These are phyloP conservation scores for Stramenopiles sp. DNA, from an alignment of 352 stramenopile species.

Conservation along the genomic window DNA sequence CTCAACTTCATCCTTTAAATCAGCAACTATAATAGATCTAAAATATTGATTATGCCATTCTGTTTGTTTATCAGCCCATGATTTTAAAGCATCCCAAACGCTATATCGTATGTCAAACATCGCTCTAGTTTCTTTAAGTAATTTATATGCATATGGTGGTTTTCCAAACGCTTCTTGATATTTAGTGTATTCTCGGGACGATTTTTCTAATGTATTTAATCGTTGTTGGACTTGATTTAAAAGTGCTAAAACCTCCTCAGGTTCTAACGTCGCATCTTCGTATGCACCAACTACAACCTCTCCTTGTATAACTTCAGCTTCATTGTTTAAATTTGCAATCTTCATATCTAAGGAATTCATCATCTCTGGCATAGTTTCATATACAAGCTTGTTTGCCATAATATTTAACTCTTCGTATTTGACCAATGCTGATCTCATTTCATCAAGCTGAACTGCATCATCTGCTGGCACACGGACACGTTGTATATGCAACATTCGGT, in stretches of 20 bases:
- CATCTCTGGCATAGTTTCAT: slow-evolving; percentile 64
- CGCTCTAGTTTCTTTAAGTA: background rate
- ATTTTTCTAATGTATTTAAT: background rate
- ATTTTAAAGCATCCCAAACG: background rate
- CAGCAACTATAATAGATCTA: background rate
- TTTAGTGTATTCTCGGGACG: background rate
- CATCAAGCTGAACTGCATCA: slow-evolving; percentile 73
- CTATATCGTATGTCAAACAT: background rate
- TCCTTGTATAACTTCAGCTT: background rate
- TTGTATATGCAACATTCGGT: slow-evolving; percentile 63
- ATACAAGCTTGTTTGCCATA: slow-evolving; percentile 51
- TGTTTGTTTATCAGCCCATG: background rate
- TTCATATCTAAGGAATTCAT: slow-evolving; percentile 65
- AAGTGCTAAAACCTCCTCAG: background rate
- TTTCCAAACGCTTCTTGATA: background rate
- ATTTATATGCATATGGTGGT: slow-evolving; percentile 1
- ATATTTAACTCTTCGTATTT: slow-evolving; percentile 64
- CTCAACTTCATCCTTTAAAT: slow-evolving; percentile 45
- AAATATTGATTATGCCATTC: background rate
- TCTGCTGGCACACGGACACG: slow-evolving; percentile 66
- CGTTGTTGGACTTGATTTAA: background rate
- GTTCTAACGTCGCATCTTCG: background rate
- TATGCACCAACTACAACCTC: background rate
- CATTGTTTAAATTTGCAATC: slow-evolving; percentile 56
- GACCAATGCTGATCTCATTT: slow-evolving; percentile 47